Conservation (phyloP, 208 protist species). For the Willaertia magna region DNA sequence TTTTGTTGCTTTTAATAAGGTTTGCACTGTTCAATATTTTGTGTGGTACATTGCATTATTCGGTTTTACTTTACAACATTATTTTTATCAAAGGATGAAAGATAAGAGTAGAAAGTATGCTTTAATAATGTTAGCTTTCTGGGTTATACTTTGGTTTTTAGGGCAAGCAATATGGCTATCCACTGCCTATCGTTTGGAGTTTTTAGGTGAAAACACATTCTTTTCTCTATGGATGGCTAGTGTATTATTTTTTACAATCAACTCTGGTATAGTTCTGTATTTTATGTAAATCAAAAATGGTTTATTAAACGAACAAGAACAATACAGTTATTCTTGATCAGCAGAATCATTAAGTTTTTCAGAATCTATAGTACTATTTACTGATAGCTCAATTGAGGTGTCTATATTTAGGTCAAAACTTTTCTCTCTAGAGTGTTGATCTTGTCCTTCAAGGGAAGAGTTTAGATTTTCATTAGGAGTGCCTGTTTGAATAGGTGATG, state of each 20-base stretch:
- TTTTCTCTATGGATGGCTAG: constrained; percentile 55
- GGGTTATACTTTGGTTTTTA: constrained; percentile 41
- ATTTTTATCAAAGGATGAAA: background rate
- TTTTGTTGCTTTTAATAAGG: constrained; percentile 84
- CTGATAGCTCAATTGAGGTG: too few relatives aligned
- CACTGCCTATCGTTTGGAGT: constrained; percentile 59
- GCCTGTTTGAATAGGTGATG: too few relatives aligned
- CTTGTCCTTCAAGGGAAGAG: too few relatives aligned
- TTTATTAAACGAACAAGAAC: too few relatives aligned
- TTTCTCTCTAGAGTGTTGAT: too few relatives aligned
- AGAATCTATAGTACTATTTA: too few relatives aligned
- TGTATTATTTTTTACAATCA: constrained; percentile 65
- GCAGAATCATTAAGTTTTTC: too few relatives aligned
- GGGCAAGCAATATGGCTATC: constrained; percentile 61
- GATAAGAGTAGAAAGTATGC: background rate
- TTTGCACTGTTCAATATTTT: constrained; percentile 85
- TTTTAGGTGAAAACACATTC: constrained; percentile 57
- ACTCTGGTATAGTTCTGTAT: constrained; percentile 16
- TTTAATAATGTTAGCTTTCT: background rate
- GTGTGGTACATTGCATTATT: constrained; percentile 75
- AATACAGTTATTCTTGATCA: too few relatives aligned
- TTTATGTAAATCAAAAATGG: too few relatives aligned
- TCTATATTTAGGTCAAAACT: too few relatives aligned
- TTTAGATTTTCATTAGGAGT: too few relatives aligned
- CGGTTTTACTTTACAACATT: constrained; percentile 31